Evolutionary conservation across 2,329 filamentous ascomycete genomes (phyloP), one percentile per base, ranked within the genome.

Genomic region (Cladophialophora immunda): DNA sequence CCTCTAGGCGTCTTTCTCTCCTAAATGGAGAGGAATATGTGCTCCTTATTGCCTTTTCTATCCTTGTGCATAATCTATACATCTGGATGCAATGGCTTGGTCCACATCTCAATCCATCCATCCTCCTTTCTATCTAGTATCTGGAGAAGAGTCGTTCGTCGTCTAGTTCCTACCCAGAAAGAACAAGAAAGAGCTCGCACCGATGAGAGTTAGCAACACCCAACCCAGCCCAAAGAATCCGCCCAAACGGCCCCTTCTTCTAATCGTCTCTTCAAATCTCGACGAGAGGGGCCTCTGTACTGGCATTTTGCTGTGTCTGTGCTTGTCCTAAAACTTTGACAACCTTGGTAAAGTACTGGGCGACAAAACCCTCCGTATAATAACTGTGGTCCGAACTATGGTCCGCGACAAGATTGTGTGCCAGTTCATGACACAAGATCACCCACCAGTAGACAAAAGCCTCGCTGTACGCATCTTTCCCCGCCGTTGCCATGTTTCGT

Each of bases 351-450:
- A 74, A 73, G 56, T 73, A 74, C 50, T 72, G 66, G 13, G 71
- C 67, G 41, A 73, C 72, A 61, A 74, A 74, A 6, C 72, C 73
- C 58, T 74, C 73, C 4, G 90, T 94, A 76, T 95, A 97, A 76
- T 90, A 97, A 74, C 89, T 92, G 78, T 97, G 93, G 62, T 91
- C 86, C 17, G 91, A 84, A 74, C 90, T 90, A 78, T 98, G 94
- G 69, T 88, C 85, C 41, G 81, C 80, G 8, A 97, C 92, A 62
- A 99, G 81, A 77, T 99, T 99, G 80, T 99, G 95, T 65, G 95
- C 94, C 78, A 99, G 81, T 81, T 99, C 96, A 77, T 99, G 95
- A 69, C 93, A 96, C 68, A 97, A 78, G n/a, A 95, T 93, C 70
- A 97, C 91, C 87, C 91, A 97, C 94, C 94, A 98, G 83, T 94